Evolutionary conservation across 2,329 filamentous ascomycete genomes (phyloP), one percentile per base, ranked within the genome.

Genomic region (Reticulascus tulasneorum): DNA sequence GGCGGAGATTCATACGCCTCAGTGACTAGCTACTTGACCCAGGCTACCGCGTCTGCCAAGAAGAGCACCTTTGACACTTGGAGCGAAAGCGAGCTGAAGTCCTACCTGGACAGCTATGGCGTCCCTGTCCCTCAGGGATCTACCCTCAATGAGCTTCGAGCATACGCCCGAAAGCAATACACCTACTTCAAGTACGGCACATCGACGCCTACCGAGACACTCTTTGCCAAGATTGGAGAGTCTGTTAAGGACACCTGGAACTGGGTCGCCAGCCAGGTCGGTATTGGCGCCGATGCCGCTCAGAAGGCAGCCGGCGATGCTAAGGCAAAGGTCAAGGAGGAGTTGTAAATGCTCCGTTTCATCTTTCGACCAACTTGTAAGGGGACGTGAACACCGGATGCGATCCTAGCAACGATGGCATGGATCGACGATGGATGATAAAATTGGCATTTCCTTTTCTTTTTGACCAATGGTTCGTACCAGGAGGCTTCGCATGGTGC

Each of bases 101-200:
- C 76, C 2, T 91, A 90, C 53, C 75, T 91, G 7, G 86, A 91
- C 55, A 84, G 79, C 44, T 91, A 88, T 46, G 86, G 86, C 23
- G 66, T 91, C 25, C 60, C 69, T 5, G 69, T 75, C 25, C 82
- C 81, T 27, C 82, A 87, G 56, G 81, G 81, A 6, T 80, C 79
- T 13, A 82, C 67, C 38, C 50, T 79, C 37, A 83, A 90, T 41
- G 74, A 88, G 53, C 69, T 91, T 15, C 77, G 78, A 42, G 83
- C 84, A 8, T 69, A 78, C 40, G 86, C 83, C 12, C 79, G 84
- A 47, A 82, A 81, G 57, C 82, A 89, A 50, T 73, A 77, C 16
- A 85, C 82, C 16, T 89, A 83, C 59, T 91, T 88, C 69, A 77
- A 75, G 52, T 86, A 90, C 51, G 86, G 86, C 34, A 86, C 82